Conservation (phyloP, 1,139 yeast genomes). For the Candida smagusa region DNA sequence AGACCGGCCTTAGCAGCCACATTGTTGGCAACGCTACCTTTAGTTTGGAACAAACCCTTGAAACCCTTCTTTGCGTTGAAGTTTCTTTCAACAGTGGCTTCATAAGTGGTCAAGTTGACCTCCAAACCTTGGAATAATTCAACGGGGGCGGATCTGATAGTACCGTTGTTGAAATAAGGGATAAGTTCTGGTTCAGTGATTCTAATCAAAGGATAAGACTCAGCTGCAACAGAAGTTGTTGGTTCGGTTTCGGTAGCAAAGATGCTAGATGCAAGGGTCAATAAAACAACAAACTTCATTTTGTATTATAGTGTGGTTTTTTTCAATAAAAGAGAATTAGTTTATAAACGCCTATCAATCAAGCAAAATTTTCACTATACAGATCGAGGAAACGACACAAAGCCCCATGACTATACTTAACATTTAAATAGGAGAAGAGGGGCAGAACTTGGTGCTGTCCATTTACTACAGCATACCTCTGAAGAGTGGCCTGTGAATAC, state of each 20-base stretch:
- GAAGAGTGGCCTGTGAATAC: no score
- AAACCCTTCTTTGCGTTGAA: slow-evolving; percentile 2
- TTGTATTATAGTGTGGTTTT: background rate
- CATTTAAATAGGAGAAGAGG: no score
- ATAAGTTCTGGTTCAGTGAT: slow-evolving; percentile 4
- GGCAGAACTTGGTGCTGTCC: no score
- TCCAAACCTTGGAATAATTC: slow-evolving; percentile 2
- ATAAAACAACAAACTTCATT: slow-evolving; percentile 4
- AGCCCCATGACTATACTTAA: no score
- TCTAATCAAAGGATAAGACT: slow-evolving; percentile 3
- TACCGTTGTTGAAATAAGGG: slow-evolving; percentile 1
- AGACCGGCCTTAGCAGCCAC: slow-evolving; percentile 6
- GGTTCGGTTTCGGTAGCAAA: background rate
- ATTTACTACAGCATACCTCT: no score
- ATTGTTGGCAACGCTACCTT: slow-evolving; percentile 1
- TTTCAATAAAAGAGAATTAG: no score
- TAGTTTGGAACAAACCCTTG: slow-evolving; percentile 3
- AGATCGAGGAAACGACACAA: no score
- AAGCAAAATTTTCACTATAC: background rate
- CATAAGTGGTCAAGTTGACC: slow-evolving; percentile 2
- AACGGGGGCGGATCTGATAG: slow-evolving; percentile 3
- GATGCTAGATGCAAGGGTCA: slow-evolving; percentile 1
- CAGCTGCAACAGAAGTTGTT: background rate
- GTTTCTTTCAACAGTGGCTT: slow-evolving; percentile 1
- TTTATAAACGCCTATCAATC: no score